These are phyloP conservation scores for Eimeria praecox DNA, from an alignment of 169 alveolate species.

Conservation along the genomic window DNA sequence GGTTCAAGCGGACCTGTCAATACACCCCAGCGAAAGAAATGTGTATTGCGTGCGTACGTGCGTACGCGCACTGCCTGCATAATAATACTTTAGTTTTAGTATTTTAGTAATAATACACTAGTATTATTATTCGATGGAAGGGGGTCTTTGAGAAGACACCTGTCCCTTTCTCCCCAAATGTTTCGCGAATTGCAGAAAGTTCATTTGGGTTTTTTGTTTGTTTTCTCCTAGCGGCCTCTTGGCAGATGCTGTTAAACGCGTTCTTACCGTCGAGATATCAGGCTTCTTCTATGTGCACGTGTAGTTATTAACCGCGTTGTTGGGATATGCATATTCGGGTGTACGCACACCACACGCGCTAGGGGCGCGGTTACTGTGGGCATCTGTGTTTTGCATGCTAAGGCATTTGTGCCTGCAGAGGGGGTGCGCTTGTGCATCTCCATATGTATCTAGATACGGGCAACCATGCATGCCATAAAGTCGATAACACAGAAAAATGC, in stretches of 20 bases:
- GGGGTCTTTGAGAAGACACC: neutral
- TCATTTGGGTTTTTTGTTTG: slow-evolving; percentile 21
- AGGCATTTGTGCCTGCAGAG: neutral
- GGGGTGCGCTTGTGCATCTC: slow-evolving; percentile 9
- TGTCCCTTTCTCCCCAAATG: slow-evolving; percentile 11
- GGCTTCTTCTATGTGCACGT: neutral
- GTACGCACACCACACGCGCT: slow-evolving; percentile 32
- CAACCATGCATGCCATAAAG: neutral
- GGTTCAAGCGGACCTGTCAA: slow-evolving; percentile 2
- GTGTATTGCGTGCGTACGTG: neutral
- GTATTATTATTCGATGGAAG: neutral
- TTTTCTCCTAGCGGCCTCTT: slow-evolving; percentile 30
- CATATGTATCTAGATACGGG: neutral
- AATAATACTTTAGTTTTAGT: slow-evolving; percentile 1
- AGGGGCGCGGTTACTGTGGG: slow-evolving; percentile 9
- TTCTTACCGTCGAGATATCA: neutral
- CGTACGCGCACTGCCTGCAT: neutral
- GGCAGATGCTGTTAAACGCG: neutral
- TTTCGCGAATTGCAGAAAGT: neutral
- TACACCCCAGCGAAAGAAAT: neutral
- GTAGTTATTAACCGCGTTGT: neutral
- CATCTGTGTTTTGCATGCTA: neutral
- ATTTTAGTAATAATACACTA: neutral
- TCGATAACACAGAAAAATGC: neutral
- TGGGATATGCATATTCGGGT: slow-evolving; percentile 14